Conservation (phyloP, 192 early-diverging fungal genomes). For the Backusella psychrophila region DNA sequence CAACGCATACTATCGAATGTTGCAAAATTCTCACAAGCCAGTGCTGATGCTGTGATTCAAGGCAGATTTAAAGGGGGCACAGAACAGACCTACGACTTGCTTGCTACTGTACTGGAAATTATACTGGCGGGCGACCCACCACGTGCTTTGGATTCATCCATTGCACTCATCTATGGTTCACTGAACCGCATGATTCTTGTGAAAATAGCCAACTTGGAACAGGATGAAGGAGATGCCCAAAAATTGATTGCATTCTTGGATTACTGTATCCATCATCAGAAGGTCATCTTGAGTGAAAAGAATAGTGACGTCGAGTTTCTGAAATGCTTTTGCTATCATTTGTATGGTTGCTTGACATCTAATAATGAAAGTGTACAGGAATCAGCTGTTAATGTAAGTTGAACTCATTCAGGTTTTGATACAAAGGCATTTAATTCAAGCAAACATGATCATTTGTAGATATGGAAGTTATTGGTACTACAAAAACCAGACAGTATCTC, state of each 20-base stretch:
- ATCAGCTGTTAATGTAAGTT: conserved; percentile 50
- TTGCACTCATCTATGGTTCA: conserved; percentile 34
- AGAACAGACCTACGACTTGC: conserved; percentile 43
- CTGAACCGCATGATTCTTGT: conserved; percentile 53
- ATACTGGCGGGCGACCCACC: conserved; percentile 13
- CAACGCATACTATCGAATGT: conserved; percentile 34
- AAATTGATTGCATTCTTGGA: conserved; percentile 42
- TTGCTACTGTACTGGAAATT: conserved; percentile 50
- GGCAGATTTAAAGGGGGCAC: conserved; percentile 42
- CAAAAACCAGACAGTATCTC: conserved; percentile 54
- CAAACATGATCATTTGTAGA: conserved; percentile 17
- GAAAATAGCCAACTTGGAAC: conserved; percentile 47
- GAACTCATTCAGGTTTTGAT: neutral
- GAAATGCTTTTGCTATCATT: conserved; percentile 57
- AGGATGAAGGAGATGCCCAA: conserved; percentile 24
- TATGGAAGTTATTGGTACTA: conserved; percentile 59
- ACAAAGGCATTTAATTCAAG: no score
- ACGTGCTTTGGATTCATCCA: conserved; percentile 6
- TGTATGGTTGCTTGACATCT: conserved; percentile 51
- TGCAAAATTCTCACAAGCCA: conserved; percentile 37
- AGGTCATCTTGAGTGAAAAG: conserved; percentile 48
- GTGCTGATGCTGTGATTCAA: conserved; percentile 47
- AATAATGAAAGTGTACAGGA: conserved; percentile 36
- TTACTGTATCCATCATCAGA: conserved; percentile 62
- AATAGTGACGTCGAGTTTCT: conserved; percentile 63